Percentiles rank a stretch among this genome's conserved stretches.
Conservation (phyloP, 73 alveolate species). For the Breviolum minutum region DNA sequence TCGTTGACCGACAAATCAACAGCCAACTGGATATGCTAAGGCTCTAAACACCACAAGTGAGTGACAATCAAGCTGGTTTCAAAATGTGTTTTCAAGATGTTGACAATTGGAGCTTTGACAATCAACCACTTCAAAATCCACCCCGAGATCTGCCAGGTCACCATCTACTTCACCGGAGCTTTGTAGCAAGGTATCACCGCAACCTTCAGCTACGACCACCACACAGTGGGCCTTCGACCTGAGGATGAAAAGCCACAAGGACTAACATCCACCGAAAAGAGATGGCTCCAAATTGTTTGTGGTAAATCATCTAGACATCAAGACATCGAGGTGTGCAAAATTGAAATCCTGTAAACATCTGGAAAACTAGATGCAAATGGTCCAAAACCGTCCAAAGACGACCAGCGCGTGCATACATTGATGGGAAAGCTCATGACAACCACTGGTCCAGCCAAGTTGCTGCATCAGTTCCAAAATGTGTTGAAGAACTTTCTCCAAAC, state of each 20-base stretch:
- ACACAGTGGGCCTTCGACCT: constrained; percentile 97
- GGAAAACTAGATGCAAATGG: not conserved
- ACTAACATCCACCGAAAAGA: constrained; percentile 95
- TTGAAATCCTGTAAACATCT: not conserved
- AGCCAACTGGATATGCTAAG: too few species aligned
- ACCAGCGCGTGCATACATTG: too few species aligned
- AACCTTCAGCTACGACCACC: constrained; percentile 98
- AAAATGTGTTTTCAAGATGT: not conserved
- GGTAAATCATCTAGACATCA: not conserved
- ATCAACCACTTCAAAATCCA: too few species aligned
- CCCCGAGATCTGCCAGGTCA: not conserved
- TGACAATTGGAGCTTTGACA: not conserved
- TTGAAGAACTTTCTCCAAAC: constrained; percentile 64
- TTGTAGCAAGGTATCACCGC: constrained; percentile 95
- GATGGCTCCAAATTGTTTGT: too few species aligned
- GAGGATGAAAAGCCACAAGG: not conserved
- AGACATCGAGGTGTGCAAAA: not conserved
- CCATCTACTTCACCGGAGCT: constrained; percentile 89
- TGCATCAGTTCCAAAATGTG: constrained; percentile 85
- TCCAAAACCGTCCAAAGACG: too few species aligned
- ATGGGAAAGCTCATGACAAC: too few species aligned
- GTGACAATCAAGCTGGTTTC: not conserved
- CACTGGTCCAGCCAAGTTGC: not conserved
- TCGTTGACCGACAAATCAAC: too few species aligned
- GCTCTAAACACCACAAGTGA: too few species aligned